Evolutionary conservation across 2,329 filamentous ascomycete genomes (phyloP).

Genomic region (Diplocarpon mali): DNA sequence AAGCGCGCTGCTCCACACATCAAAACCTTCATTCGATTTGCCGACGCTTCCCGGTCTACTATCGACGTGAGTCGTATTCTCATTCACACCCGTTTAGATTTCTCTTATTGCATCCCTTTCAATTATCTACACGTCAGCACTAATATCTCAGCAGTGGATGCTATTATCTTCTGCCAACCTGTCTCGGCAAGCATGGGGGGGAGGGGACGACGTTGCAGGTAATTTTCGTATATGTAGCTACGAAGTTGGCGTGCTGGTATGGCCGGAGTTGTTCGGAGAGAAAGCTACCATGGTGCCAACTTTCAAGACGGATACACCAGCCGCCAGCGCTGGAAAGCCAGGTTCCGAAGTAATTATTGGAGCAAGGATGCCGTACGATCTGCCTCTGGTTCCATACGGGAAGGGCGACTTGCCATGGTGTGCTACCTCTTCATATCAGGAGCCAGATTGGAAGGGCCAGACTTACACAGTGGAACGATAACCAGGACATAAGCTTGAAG

Average conservation of each 20-base stretch:
- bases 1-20: conserved; percentile 72
- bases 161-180: conserved; percentile 85
- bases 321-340: conserved; percentile 18
- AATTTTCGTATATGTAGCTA: conserved; percentile 67
- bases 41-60: conserved; percentile 15
- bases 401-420: conserved; percentile 65
- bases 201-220: conserved; percentile 41
- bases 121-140: neutral
- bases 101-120: neutral
- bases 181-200: conserved; percentile 83
- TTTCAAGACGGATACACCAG: conserved; percentile 51
- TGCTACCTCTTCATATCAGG: conserved; percentile 45
- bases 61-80: conserved; percentile 7
- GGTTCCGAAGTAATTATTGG: conserved; percentile 41
- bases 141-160: conserved; percentile 46
- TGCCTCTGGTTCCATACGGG: conserved; percentile 59
- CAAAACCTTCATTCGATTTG: conserved; percentile 73
- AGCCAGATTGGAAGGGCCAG: conserved; percentile 41
- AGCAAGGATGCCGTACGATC: conserved; percentile 70
- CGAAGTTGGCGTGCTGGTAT: conserved; percentile 74
- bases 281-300: conserved; percentile 50
- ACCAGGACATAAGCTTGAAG: neutral
- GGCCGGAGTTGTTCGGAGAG: conserved; percentile 51
- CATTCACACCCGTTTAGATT: neutral
- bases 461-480: conserved; percentile 10